phyloP scores from a whole-genome alignment of 108 stramenopile genomes.

The Mediolabrus comicus region DNA sequence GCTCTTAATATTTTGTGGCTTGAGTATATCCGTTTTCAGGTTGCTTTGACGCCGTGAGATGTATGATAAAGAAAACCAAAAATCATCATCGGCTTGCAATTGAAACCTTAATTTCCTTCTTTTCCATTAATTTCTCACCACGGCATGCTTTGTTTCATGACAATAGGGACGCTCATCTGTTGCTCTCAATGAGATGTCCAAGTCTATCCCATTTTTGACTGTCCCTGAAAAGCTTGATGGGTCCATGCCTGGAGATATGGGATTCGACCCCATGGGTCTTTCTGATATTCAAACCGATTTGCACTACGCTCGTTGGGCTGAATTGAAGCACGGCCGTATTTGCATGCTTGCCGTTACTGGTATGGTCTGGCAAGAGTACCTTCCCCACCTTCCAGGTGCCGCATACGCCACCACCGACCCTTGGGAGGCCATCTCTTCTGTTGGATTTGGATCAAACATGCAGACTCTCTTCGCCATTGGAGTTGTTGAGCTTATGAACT shows the following conservation, averaged over 20 bases:
- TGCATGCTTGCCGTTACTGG: constrained; percentile 83
- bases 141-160: not conserved
- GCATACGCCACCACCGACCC: constrained; percentile 76
- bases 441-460: constrained; percentile 76
- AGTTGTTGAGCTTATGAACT: constrained; percentile 67
- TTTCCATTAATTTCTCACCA: no score
- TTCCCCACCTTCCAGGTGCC: constrained; percentile 79
- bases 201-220: constrained; percentile 92
- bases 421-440: constrained; percentile 68
- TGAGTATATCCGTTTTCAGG: not conserved
- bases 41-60: not conserved
- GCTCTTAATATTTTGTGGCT: not conserved
- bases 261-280: constrained; percentile 97
- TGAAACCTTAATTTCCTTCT: not conserved
- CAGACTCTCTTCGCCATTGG: constrained; percentile 82
- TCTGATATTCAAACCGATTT: constrained; percentile 83
- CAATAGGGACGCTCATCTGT: constrained; percentile 52
- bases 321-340: constrained; percentile 82
- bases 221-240: constrained; percentile 93
- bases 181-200: constrained; percentile 78
- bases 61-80: not conserved
- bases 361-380: constrained; percentile 78
- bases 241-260: constrained; percentile 93
- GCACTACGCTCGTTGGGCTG: constrained; percentile 87
- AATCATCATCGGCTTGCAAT: not conserved